Conservation (phyloP, 1,284 basidiomycete genomes). For the Tilletiopsis washingtonensis region DNA sequence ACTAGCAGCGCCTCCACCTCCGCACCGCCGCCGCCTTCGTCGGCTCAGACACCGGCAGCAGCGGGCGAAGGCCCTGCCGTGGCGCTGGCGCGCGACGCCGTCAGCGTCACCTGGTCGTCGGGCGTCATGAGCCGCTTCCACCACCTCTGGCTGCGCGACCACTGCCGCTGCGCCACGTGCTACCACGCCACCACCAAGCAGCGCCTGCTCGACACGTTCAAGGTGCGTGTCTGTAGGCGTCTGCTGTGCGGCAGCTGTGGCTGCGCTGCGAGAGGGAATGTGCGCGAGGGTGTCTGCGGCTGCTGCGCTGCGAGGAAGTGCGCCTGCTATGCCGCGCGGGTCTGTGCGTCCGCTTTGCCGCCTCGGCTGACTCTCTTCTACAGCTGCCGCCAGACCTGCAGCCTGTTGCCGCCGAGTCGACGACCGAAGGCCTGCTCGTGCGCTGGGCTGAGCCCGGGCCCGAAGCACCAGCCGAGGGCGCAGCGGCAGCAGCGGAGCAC, state of each 20-base stretch:
- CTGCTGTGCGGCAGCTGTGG: too few relatives aligned
- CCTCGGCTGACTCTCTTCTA: slow-evolving; percentile 1
- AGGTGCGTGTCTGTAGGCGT: too few relatives aligned
- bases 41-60: too few relatives aligned
- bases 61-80: too few relatives aligned
- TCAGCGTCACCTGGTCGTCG: background rate
- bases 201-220: slow-evolving; percentile 73
- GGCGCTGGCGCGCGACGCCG: too few relatives aligned
- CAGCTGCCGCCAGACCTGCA: slow-evolving; percentile 69
- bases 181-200: slow-evolving; percentile 87
- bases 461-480: background rate
- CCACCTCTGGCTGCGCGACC: slow-evolving; percentile 68
- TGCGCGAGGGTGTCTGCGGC: background rate
- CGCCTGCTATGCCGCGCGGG: too few relatives aligned
- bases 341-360: background rate
- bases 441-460: slow-evolving; percentile 45
- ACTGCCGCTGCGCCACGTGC: slow-evolving; percentile 80
- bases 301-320: too few relatives aligned
- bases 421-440: slow-evolving; percentile 61
- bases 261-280: background rate
- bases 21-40: too few relatives aligned
- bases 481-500: slow-evolving; percentile 50
- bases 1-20: too few relatives aligned
- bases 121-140: slow-evolving; percentile 51
- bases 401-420: slow-evolving; percentile 59